Evolutionary conservation across 2,329 filamentous ascomycete species (phyloP).

Genomic region (Fusarium sp.): DNA sequence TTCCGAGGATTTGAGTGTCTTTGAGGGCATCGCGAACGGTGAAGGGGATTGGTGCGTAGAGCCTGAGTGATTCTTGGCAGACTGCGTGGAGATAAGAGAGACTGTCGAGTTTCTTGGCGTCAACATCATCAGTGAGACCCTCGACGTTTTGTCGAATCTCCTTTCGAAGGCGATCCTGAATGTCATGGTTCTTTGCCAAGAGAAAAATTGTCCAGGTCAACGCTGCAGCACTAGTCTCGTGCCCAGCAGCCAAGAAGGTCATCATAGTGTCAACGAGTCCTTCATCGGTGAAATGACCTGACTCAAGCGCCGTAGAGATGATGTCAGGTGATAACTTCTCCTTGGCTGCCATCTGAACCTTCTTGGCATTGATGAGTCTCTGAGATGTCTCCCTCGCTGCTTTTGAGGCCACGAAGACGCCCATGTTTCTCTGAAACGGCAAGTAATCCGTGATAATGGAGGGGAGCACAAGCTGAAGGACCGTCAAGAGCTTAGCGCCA

Average conservation of each 20-base stretch:
- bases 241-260: constrained; percentile 43
- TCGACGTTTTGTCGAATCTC: constrained; percentile 50
- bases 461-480: constrained; percentile 23
- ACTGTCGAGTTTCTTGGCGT: constrained; percentile 43
- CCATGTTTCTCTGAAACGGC: constrained; percentile 26
- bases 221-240: constrained; percentile 54
- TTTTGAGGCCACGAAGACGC: constrained; percentile 16
- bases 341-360: constrained; percentile 27
- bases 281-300: constrained; percentile 38
- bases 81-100: constrained; percentile 53
- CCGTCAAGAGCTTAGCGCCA: constrained; percentile 11
- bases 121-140: constrained; percentile 38
- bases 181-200: constrained; percentile 46
- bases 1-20: constrained; percentile 46
- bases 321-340: constrained; percentile 47
- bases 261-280: constrained; percentile 23
- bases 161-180: constrained; percentile 49
- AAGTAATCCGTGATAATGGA: constrained; percentile 25
- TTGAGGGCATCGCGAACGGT: constrained; percentile 43
- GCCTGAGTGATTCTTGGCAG: constrained; percentile 53
- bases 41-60: constrained; percentile 49
- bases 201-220: constrained; percentile 53
- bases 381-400: constrained; percentile 32
- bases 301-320: constrained; percentile 47
- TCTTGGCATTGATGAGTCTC: constrained; percentile 46